Conservation (phyloP, 2,329 filamentous ascomycete genomes). For the Colletotrichum nymphaeae region DNA sequence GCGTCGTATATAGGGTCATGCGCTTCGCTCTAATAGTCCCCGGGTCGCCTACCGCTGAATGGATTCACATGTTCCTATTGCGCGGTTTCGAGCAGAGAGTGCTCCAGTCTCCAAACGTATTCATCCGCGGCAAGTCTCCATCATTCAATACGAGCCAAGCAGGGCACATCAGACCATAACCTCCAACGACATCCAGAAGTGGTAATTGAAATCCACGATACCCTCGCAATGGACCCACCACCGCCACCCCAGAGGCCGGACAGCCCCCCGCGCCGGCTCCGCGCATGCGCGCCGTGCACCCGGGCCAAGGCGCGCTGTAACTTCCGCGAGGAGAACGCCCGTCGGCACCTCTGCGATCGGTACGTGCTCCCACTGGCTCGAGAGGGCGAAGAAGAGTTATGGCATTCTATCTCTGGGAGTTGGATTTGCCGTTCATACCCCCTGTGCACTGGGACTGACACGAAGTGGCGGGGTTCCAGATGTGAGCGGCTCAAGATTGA, state of each 20-base stretch:
- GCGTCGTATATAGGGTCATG: background rate
- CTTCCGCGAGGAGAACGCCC: constrained; percentile 31
- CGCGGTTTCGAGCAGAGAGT: too few relatives aligned
- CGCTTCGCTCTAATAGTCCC: background rate
- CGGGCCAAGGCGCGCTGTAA: constrained; percentile 36
- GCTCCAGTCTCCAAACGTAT: background rate
- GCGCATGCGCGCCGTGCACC: constrained; percentile 36
- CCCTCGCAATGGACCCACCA: constrained; percentile 28
- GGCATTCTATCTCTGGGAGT: too few relatives aligned
- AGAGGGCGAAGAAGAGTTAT: too few relatives aligned
- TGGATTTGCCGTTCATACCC: too few relatives aligned
- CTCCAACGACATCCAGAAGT: background rate
- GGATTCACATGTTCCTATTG: too few relatives aligned
- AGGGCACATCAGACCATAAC: background rate
- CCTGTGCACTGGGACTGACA: background rate
- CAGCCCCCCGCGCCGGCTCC: constrained; percentile 36
- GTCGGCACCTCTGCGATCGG: constrained; percentile 32
- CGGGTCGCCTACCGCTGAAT: too few relatives aligned
- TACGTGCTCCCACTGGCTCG: background rate
- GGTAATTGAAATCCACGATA: too few relatives aligned
- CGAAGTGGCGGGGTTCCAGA: background rate
- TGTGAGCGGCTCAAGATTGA: constrained; percentile 43
- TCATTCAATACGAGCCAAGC: background rate
- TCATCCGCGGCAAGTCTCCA: too few relatives aligned
- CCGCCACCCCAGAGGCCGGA: background rate